Conservation (phyloP, 257 asterid species). For the Solanum etuberosum region DNA sequence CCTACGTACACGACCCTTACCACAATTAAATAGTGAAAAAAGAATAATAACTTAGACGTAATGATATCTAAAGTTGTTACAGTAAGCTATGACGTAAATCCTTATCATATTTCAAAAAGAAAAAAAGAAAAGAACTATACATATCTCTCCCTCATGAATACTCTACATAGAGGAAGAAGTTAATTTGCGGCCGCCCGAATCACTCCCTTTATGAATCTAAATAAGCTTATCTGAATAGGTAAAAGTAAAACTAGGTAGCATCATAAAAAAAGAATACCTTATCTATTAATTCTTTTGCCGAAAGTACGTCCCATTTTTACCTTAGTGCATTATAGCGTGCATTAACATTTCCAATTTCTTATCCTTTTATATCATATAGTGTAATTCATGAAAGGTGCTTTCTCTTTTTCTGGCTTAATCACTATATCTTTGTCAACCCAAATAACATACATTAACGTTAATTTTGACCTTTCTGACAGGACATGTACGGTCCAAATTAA, state of each 20-base stretch:
- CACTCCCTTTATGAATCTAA: not conserved
- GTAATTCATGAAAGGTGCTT: not conserved
- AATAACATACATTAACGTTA: not conserved
- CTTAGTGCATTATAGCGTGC: not conserved
- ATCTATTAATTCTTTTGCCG: not conserved
- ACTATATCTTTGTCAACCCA: not conserved
- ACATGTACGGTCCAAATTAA: not conserved
- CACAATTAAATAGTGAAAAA: not conserved
- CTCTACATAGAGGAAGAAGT: not conserved
- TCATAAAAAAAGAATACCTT: not conserved
- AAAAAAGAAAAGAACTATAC: fast-evolving
- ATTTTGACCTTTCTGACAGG: not conserved
- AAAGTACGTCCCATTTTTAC: not conserved
- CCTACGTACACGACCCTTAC: not conserved
- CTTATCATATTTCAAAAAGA: not conserved
- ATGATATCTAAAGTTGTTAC: not conserved
- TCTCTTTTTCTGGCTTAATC: no score
- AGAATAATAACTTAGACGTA: not conserved
- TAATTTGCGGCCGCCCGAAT: not conserved
- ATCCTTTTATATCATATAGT: not conserved
- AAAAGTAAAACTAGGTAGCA: not conserved
- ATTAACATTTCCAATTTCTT: not conserved
- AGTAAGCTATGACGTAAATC: not conserved
- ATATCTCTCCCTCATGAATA: not conserved
- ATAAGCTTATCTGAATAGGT: not conserved